These are phyloP conservation scores for Scenedesmus sp. DNA, from an alignment of 163 green algal genomes.

Conservation along the genomic window DNA sequence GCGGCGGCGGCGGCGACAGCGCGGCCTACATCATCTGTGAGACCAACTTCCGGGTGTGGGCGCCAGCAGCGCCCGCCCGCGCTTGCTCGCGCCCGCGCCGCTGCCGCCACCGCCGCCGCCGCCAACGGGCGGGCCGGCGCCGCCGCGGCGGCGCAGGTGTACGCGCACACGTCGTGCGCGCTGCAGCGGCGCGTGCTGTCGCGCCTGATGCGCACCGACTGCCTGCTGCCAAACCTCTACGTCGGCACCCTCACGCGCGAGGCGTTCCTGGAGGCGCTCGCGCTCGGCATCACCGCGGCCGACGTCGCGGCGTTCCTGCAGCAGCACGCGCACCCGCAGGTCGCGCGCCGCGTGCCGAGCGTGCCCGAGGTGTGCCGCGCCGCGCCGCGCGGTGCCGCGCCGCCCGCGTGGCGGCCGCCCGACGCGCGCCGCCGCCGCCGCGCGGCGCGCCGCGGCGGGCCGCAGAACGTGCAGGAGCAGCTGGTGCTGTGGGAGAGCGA, in stretches of 20 bases:
- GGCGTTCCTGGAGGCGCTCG: slow-evolving; percentile 75
- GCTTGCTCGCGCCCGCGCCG: no score
- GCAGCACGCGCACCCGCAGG: slow-evolving; percentile 80
- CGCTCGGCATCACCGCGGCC: slow-evolving; percentile 76
- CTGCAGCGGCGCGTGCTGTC: slow-evolving; percentile 82
- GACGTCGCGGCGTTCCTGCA: slow-evolving; percentile 83
- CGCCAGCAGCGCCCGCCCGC: no score
- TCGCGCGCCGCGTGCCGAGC: slow-evolving; percentile 63
- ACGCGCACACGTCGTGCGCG: slow-evolving; percentile 88
- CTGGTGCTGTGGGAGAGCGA: slow-evolving; percentile 88
- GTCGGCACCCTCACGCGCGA: slow-evolving; percentile 91
- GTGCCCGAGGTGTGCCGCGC: slow-evolving; percentile 75
- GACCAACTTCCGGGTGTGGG: slow-evolving; percentile 90
- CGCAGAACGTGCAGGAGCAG: slow-evolving; percentile 81
- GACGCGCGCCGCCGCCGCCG: no score
- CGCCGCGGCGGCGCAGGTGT: slow-evolving; percentile 70
- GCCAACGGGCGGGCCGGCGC: no score
- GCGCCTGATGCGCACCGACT: slow-evolving; percentile 83
- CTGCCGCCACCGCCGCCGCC: no score
- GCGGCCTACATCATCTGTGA: slow-evolving; percentile 95
- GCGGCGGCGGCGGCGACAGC: not conserved
- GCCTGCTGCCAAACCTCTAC: slow-evolving; percentile 93
- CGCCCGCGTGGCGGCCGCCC: not conserved
- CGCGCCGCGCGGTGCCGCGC: not conserved
- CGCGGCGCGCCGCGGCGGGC: no score